Conservation (phyloP, 2,329 filamentous ascomycete species). For the Fusarium papillatum region DNA sequence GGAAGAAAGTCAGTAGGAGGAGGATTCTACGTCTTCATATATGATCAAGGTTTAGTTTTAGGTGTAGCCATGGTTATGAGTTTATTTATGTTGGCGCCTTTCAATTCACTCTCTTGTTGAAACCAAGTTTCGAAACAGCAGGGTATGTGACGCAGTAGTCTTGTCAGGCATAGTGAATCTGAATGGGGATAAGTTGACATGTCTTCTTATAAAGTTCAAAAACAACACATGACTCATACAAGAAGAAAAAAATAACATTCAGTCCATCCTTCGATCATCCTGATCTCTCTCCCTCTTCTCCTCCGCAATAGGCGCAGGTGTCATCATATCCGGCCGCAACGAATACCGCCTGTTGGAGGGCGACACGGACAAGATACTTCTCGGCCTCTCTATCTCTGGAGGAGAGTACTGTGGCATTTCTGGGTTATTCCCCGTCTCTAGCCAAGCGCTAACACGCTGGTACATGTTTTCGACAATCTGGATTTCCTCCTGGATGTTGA, state of each 20-base stretch:
- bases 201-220: not conserved
- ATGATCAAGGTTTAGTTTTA: not conserved
- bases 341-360: not conserved
- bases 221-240: not conserved
- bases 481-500: not conserved
- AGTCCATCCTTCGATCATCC: not conserved
- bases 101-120: not conserved
- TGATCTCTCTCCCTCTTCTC: not conserved
- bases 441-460: not conserved
- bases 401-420: not conserved
- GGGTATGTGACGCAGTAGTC: not conserved
- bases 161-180: not conserved
- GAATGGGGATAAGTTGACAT: not conserved
- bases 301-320: not conserved
- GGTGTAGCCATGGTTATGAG: not conserved
- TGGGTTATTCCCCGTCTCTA: not conserved
- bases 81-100: not conserved
- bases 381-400: not conserved
- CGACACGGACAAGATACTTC: not conserved
- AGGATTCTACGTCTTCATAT: no score
- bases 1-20: not conserved
- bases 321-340: not conserved
- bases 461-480: constrained; percentile 2
- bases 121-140: not conserved
- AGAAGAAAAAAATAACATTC: not conserved